Base-by-base conservation (phyloP, 495 filamentous ascomycete genomes). In the Penicillium simplicissimum region DNA sequence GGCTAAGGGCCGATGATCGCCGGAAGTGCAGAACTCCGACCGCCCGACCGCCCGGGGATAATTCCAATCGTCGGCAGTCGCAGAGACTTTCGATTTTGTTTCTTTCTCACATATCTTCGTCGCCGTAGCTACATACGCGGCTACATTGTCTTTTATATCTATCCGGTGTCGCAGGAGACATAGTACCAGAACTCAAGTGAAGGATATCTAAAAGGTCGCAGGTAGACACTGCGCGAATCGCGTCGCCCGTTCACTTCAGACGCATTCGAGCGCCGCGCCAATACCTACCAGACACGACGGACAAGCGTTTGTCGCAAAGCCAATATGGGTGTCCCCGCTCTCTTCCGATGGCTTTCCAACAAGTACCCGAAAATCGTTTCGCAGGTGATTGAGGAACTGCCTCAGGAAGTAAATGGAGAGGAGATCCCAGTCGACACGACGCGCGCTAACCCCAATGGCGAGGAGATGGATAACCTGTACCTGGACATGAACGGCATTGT, bases 401-500 rank as follows among this genome's bases (percentile, higher is more conserved):
- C 93, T 14, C 79, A 88, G 52, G 84, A 87, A 57, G 81, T 97
- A 68, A 86, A 93, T 81, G 94, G 91, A 64, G 79, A 87, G 40
- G 82, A 87, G 63, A 85, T 96, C 35, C 96, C 95, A 2, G 84
- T 98, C 43, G 92, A 98, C 69, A 84, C 81, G 19, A 90, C 88
- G n/a, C 77, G 82, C 31, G 86, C 91, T 2, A 99, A 99, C 74
- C 95, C 95, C 7, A 99, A 99, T 78, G 93, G 93, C 74, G 95
- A 97, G 75, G 93, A 98, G 72, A 90, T 94, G 68, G 94, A 99
- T 75, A 99, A 98, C 70, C 82, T 99, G 3, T 99, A 98, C 70
- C 85, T 99, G 55, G 95, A 99, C 71, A 98, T 99, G 95, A 99
- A 99, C 79, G 95, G 95, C 72, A 99, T 99, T 65, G 95, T 99